These are phyloP conservation scores for Meripilus lineatus DNA, from an alignment of 1,284 basidiomycete genomes.

Conservation along the genomic window DNA sequence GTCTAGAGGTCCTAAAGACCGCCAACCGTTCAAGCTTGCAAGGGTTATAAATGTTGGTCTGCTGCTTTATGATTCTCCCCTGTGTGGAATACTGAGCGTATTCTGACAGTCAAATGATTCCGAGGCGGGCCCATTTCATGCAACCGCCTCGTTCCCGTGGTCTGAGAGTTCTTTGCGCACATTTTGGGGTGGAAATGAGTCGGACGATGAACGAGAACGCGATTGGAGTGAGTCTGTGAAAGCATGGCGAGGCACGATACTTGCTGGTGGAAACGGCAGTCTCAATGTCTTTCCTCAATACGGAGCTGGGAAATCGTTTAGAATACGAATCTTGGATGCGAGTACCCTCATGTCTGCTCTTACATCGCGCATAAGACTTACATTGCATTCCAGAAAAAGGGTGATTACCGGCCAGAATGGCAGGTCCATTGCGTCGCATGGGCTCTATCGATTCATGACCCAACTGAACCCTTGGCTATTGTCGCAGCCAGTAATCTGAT, in stretches of 20 bases:
- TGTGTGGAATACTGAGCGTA: slow-evolving; percentile 11
- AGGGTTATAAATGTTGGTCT: slow-evolving; percentile 28
- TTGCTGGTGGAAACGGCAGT: slow-evolving; percentile 3
- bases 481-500: slow-evolving; percentile 47
- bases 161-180: slow-evolving; percentile 35
- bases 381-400: not conserved
- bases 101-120: slow-evolving; percentile 16
- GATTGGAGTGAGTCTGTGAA: slow-evolving; percentile 43
- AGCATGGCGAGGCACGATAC: slow-evolving; percentile 36
- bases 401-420: slow-evolving; percentile 1
- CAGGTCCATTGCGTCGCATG: slow-evolving; percentile 37
- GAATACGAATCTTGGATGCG: slow-evolving; percentile 13
- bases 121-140: slow-evolving; percentile 15
- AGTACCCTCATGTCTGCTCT: not conserved
- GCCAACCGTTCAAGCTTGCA: slow-evolving; percentile 35
- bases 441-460: slow-evolving; percentile 41
- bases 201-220: slow-evolving; percentile 25
- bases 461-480: slow-evolving; percentile 51
- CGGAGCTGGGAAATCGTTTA: slow-evolving; percentile 11
- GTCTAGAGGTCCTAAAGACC: slow-evolving; percentile 31
- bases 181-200: slow-evolving; percentile 42
- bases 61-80: slow-evolving; percentile 4
- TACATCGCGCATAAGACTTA: not conserved
- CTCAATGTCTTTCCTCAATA: slow-evolving; percentile 34
- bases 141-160: slow-evolving; percentile 58